Base-by-base conservation (phyloP, 495 filamentous ascomycete genomes). In the Aspergillus campestris region DNA sequence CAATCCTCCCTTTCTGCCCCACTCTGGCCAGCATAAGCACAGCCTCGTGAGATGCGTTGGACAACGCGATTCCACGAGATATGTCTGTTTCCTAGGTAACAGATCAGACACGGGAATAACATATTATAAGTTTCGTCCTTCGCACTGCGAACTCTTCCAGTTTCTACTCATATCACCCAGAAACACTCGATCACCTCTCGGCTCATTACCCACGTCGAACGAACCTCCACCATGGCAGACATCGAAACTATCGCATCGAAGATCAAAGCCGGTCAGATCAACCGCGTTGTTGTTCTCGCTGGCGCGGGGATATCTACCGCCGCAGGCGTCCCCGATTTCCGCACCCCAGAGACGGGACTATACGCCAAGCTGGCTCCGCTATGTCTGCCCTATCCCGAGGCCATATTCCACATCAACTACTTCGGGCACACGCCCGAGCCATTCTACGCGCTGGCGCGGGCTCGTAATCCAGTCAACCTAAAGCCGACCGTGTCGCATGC, bases 401-500 rank as follows among this genome's bases (percentile, higher is more conserved):
- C 74, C 9, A 69, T 62, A 13, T 94, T 95, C 69, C 83, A 90
- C 58, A 83, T 94, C 44, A 67, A 57, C 49, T 95, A 84, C 66
- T 95, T 96, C 72, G 69, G 75, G 15, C 52, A 75, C 34, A 84
- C 90, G 49, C 90, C 90, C 0, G 66, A 75, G 8, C 87, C 88
- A 2, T 96, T 96, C 69, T 96, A 94, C 62, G 77, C 81, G 0
- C 75, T 95, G 5, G 87, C 88, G 7, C 79, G 81, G 42, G 87
- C 91, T 49, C 75, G 94, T 3, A 89, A 91, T 58, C 89, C 90
- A 0, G 84, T 82, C 12, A 81, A 83, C 50, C 87, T 82, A 60
- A 71, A 75, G 38, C 89, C 90, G 2, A 94, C 87, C 1, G 59
- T 90, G 42, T 75, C 85, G 0, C 85, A 91, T 59, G 73, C 72